Percentiles rank a stretch among this genome's conserved stretches.
Conservation (phyloP, 306 rosid genomes). For the Vigna mungo region DNA sequence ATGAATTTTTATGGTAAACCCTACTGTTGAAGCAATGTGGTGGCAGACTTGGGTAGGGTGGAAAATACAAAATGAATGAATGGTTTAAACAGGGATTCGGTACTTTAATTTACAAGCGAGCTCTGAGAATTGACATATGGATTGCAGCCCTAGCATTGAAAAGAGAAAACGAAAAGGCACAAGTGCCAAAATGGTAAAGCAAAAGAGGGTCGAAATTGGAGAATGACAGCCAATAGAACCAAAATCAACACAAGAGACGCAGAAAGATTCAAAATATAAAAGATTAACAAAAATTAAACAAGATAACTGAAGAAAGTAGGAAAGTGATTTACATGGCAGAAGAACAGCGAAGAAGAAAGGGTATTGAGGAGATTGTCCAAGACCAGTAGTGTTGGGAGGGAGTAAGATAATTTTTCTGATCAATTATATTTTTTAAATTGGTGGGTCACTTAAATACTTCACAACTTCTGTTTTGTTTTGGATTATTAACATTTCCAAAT, state of each 20-base stretch:
- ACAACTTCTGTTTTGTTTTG: no score
- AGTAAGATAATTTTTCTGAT: no score
- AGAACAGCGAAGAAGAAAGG: not conserved
- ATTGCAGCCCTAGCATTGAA: not conserved
- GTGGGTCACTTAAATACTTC: no score
- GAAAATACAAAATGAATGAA: no score
- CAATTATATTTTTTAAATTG: no score
- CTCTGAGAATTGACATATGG: not conserved
- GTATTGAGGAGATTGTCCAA: not conserved
- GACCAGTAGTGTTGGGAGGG: not conserved
- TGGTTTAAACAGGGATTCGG: no score
- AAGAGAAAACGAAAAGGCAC: not conserved
- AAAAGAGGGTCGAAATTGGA: not conserved
- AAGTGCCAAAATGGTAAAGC: not conserved
- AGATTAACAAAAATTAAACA: not conserved
- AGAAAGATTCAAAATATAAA: not conserved
- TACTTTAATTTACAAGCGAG: not conserved
- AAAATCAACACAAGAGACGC: not conserved
- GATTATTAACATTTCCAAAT: no score
- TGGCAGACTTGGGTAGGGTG: no score
- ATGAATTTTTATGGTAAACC: no score
- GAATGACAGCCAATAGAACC: not conserved
- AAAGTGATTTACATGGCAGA: not conserved
- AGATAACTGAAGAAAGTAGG: not conserved
- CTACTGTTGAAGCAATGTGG: no score